phyloP scores from a whole-genome alignment of 495 filamentous ascomycete genomes.

The Penicillium simplicissimum region DNA sequence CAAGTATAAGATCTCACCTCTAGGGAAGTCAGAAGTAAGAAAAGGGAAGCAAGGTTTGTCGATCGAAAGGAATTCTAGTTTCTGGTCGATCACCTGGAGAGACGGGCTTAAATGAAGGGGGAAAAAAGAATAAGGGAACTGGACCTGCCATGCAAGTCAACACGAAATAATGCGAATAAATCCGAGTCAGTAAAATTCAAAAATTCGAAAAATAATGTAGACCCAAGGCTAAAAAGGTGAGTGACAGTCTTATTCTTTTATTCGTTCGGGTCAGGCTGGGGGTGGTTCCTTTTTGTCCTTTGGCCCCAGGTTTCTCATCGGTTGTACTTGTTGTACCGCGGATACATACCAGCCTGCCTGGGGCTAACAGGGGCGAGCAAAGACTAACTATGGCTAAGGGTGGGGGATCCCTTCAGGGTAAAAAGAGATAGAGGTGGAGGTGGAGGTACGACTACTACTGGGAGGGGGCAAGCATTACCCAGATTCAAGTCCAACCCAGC shows the following conservation, averaged over 20 bases:
- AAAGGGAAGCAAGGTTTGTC: slow-evolving; percentile 26
- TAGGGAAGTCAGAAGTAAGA: neutral
- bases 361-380: slow-evolving; percentile 22
- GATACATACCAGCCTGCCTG: slow-evolving; percentile 29
- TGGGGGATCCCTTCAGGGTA: slow-evolving; percentile 21
- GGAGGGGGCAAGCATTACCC: slow-evolving; percentile 1
- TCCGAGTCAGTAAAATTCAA: neutral
- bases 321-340: slow-evolving; percentile 26
- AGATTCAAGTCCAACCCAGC: slow-evolving; percentile 1
- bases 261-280: slow-evolving; percentile 24
- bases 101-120: slow-evolving; percentile 26
- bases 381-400: neutral
- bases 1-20: slow-evolving; percentile 18
- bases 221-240: slow-evolving; percentile 17
- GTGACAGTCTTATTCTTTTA: slow-evolving; percentile 11
- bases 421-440: neutral
- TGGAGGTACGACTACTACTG: too few relatives aligned
- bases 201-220: slow-evolving; percentile 15
- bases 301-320: slow-evolving; percentile 19
- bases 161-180: neutral
- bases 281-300: slow-evolving; percentile 17
- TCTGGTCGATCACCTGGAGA: slow-evolving; percentile 28
- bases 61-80: slow-evolving; percentile 21
- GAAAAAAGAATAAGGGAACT: slow-evolving; percentile 8
- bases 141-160: neutral